Evolutionary conservation across 768 basidiomycete species (phyloP).

Genomic region (Leucocoprinus sp.): DNA sequence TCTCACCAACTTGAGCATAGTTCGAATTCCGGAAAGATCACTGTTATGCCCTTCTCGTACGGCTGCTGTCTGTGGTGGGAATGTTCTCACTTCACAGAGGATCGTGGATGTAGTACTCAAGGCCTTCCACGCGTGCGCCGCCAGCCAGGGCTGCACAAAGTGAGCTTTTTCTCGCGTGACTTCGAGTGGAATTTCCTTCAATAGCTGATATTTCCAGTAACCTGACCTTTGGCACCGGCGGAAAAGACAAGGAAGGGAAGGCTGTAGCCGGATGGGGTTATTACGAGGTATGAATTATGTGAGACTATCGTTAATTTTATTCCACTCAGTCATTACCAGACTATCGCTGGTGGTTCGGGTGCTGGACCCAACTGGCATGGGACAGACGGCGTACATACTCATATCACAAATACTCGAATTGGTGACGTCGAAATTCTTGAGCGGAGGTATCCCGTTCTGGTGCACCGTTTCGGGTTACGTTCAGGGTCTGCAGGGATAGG

Average conservation of each 20-base stretch:
- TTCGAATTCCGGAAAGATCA: constrained; percentile 74
- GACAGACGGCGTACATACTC: constrained; percentile 88
- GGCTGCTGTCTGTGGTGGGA: constrained; percentile 89
- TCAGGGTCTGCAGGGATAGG: constrained; percentile 63
- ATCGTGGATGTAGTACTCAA: constrained; percentile 91
- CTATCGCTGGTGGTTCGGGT: constrained; percentile 90
- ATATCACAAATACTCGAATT: constrained; percentile 89
- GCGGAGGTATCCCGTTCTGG: constrained; percentile 84
- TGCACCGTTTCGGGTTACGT: constrained; percentile 77
- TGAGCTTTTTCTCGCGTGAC: constrained; percentile 29
- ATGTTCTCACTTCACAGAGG: constrained; percentile 86
- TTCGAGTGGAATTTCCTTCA: constrained; percentile 5
- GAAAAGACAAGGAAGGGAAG: constrained; percentile 75
- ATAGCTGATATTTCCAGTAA: constrained; percentile 45
- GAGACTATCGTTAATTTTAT: background rate
- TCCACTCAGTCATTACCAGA: constrained; percentile 35
- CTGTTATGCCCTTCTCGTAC: constrained; percentile 76
- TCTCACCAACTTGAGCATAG: constrained; percentile 24
- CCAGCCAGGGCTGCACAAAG: constrained; percentile 93
- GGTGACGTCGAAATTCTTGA: constrained; percentile 93
- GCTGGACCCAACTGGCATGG: constrained; percentile 89
- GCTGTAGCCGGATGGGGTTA: constrained; percentile 84
- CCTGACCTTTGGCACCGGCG: constrained; percentile 81
- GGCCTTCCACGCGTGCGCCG: constrained; percentile 87
- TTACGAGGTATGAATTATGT: constrained; percentile 52